Evolutionary conservation across 1,284 basidiomycete genomes (phyloP).

Genomic region (Farysia itapuensis): DNA sequence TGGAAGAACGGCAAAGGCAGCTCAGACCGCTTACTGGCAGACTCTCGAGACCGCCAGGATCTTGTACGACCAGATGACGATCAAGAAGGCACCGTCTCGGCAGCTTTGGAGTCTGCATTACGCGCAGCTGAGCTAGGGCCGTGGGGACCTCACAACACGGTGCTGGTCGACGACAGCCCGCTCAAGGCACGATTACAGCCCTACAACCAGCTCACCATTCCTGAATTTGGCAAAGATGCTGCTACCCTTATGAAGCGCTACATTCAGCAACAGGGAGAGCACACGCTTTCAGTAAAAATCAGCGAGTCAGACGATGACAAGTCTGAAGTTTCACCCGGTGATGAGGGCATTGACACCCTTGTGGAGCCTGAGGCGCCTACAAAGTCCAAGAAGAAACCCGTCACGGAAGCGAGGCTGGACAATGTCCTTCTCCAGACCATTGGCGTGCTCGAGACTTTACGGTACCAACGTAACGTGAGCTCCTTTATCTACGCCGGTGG

Average conservation of each 20-base stretch:
- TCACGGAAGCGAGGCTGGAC: constrained; percentile 27
- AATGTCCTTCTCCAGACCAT: constrained; percentile 52
- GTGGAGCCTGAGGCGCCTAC: background rate
- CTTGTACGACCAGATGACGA: constrained; percentile 10
- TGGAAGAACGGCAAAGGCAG: constrained; percentile 2
- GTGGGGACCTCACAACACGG: constrained; percentile 71
- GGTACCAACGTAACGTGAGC: constrained; percentile 39
- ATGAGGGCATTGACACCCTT: background rate
- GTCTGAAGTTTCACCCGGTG: constrained; percentile 13
- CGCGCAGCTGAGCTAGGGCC: constrained; percentile 11
- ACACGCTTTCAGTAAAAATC: background rate
- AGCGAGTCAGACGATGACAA: constrained; percentile 12
- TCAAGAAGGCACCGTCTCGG: constrained; percentile 2
- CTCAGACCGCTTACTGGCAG: constrained; percentile 13
- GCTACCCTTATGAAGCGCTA: constrained; percentile 17
- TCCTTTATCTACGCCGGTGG: constrained; percentile 40
- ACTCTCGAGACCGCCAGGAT: constrained; percentile 17
- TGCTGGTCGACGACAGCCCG: constrained; percentile 79
- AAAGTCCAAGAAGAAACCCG: constrained; percentile 6
- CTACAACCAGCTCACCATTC: constrained; percentile 59
- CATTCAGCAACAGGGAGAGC: constrained; percentile 3
- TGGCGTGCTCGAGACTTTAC: constrained; percentile 50
- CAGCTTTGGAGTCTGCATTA: constrained; percentile 5
- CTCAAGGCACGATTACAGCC: constrained; percentile 77
- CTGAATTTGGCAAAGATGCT: constrained; percentile 39